Conservation (phyloP, 2,329 filamentous ascomycete species). For the Alternaria sp. region DNA sequence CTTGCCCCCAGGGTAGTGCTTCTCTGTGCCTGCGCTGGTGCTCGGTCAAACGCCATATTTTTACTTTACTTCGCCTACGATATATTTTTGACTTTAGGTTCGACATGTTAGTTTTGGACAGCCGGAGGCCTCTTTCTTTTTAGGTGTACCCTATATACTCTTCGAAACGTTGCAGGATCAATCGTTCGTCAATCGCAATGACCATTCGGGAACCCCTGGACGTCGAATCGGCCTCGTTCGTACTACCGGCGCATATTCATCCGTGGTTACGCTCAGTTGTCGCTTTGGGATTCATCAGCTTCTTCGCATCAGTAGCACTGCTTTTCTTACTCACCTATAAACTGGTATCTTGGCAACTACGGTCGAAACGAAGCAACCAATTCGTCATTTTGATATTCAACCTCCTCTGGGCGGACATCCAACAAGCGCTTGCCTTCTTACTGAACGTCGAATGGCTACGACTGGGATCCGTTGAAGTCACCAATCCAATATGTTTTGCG, state of each 20-base stretch:
- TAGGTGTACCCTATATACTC: conserved; percentile 17
- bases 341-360: conserved; percentile 50
- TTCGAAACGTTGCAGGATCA: not conserved
- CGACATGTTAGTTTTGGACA: conserved; percentile 26
- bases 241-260: conserved; percentile 43
- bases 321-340: conserved; percentile 56
- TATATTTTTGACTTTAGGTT: conserved; percentile 6
- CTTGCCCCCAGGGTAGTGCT: conserved; percentile 16
- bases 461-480: conserved; percentile 61
- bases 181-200: conserved; percentile 23
- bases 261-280: conserved; percentile 56
- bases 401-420: conserved; percentile 70
- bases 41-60: conserved; percentile 4
- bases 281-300: conserved; percentile 55
- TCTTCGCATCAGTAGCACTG: conserved; percentile 53
- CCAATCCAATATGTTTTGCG: conserved; percentile 62
- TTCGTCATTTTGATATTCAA: conserved; percentile 74
- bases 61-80: conserved; percentile 1
- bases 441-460: conserved; percentile 67
- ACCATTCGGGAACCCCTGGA: conserved; percentile 28
- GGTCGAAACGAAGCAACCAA: conserved; percentile 61
- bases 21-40: conserved; percentile 1
- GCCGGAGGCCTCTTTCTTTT: conserved; percentile 14
- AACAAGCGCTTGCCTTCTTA: conserved; percentile 69
- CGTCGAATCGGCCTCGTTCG: conserved; percentile 37